These are phyloP conservation scores for Pseudotsuga menziesii DNA, from an alignment of 75 land plant genomes.

Conservation along the genomic window DNA sequence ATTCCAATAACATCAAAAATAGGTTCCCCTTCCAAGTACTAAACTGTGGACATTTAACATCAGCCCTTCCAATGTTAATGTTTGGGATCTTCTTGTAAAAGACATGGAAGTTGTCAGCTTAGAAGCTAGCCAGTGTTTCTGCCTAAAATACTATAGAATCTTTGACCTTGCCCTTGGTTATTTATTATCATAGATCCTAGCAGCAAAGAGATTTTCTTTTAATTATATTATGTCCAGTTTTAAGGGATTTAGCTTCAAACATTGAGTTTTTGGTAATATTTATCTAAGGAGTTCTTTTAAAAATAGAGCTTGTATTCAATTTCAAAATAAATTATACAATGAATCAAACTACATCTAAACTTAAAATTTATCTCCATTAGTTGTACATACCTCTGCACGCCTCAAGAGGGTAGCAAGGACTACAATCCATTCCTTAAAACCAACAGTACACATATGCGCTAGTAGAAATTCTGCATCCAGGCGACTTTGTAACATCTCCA, in stretches of 20 bases:
- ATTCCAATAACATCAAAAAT: too few relatives aligned
- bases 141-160: neutral
- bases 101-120: neutral
- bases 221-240: neutral
- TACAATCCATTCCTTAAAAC: conserved; percentile 98
- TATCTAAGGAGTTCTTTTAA: neutral
- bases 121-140: neutral
- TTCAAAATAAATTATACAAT: neutral
- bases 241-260: neutral
- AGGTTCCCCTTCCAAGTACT: too few relatives aligned
- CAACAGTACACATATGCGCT: conserved; percentile 97
- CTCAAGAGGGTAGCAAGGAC: conserved; percentile 93
- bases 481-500: conserved; percentile 81
- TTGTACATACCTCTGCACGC: conserved; percentile 69
- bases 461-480: conserved; percentile 94
- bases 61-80: neutral
- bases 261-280: neutral
- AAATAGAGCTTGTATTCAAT: neutral
- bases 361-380: neutral
- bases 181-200: neutral
- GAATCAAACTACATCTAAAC: neutral
- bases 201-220: neutral
- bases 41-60: neutral
- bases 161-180: neutral
- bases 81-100: neutral